These are phyloP conservation scores for Alliaria petiolata DNA, from an alignment of 345 rosid genomes.

Conservation along the genomic window DNA sequence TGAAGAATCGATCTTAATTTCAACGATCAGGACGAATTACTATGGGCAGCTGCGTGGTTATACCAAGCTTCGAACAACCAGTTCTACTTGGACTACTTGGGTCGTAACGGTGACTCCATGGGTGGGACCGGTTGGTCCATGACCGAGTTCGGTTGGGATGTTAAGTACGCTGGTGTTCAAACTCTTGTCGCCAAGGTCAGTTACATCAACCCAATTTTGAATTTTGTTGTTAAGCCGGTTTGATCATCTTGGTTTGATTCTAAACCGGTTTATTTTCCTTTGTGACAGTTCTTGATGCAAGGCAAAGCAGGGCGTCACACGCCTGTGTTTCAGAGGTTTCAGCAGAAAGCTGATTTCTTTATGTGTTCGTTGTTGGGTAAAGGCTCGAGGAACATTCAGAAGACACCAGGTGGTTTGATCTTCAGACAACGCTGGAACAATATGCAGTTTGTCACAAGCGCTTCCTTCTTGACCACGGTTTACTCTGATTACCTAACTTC, in stretches of 20 bases:
- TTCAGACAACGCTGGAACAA: slow-evolving; percentile 96
- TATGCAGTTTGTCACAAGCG: slow-evolving; percentile 89
- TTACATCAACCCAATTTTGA: background rate
- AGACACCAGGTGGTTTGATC: slow-evolving; percentile 88
- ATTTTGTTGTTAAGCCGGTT: background rate
- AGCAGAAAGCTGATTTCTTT: slow-evolving; percentile 82
- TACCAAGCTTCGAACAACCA: slow-evolving; percentile 75
- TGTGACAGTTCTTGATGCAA: slow-evolving; percentile 76
- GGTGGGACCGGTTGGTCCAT: slow-evolving; percentile 93
- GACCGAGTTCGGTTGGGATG: slow-evolving; percentile 99
- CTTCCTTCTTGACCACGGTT: slow-evolving; percentile 71
- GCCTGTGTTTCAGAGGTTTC: slow-evolving; percentile 65
- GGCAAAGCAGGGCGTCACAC: slow-evolving; percentile 73
- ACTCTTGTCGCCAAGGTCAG: slow-evolving; percentile 86
- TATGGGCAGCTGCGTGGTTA: slow-evolving; percentile 99
- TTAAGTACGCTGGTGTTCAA: slow-evolving; percentile 94
- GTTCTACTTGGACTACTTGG: slow-evolving; percentile 79
- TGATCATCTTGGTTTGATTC: background rate
- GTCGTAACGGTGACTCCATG: slow-evolving; percentile 71
- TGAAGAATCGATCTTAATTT: background rate
- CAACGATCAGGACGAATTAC: slow-evolving; percentile 68
- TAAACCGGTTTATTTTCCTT: background rate
- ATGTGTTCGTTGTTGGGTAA: slow-evolving; percentile 87
- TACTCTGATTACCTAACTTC: slow-evolving; percentile 90
- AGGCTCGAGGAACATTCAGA: slow-evolving; percentile 57